Conservation (phyloP, 257 asterid genomes). For the Anisodus acutangulus region DNA sequence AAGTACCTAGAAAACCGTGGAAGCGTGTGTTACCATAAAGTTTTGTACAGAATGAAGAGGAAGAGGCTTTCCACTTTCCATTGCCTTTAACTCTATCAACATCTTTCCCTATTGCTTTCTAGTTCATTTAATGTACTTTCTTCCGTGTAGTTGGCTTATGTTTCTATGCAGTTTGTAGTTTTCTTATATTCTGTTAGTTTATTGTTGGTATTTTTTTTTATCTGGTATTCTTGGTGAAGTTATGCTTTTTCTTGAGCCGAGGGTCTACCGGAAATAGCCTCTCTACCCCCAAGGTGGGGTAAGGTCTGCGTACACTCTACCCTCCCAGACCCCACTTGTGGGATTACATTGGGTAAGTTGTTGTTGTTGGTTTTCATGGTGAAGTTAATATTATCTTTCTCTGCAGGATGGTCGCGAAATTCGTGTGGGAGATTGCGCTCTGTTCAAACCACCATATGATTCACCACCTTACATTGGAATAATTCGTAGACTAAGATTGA, state of each 20-base stretch:
- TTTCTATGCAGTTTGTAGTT: background rate
- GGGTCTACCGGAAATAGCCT: no score
- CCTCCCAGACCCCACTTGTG: no score
- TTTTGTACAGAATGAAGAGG: background rate
- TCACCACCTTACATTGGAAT: conserved; percentile 78
- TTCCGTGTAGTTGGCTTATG: background rate
- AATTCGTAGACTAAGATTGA: conserved; percentile 56
- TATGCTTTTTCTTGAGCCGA: background rate
- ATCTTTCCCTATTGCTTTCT: background rate
- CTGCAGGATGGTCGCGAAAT: conserved; percentile 73
- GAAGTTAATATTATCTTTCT: conserved; percentile 6
- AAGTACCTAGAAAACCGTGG: background rate
- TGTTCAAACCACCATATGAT: conserved; percentile 67
- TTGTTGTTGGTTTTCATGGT: background rate
- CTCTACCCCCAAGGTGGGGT: no score
- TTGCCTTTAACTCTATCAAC: background rate
- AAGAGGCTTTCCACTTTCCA: background rate
- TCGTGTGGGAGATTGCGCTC: conserved; percentile 76
- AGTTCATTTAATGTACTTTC: background rate
- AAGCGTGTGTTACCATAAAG: background rate
- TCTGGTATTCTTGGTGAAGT: conserved; percentile 1
- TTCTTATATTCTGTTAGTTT: background rate
- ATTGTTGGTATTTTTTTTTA: background rate
- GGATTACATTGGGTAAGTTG: no score
- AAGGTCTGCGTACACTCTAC: no score